Percentiles rank a stretch among this genome's conserved stretches.
phyloP scores from a whole-genome alignment of 441 rosid genomes.

The Pelargonium fulgidum region DNA sequence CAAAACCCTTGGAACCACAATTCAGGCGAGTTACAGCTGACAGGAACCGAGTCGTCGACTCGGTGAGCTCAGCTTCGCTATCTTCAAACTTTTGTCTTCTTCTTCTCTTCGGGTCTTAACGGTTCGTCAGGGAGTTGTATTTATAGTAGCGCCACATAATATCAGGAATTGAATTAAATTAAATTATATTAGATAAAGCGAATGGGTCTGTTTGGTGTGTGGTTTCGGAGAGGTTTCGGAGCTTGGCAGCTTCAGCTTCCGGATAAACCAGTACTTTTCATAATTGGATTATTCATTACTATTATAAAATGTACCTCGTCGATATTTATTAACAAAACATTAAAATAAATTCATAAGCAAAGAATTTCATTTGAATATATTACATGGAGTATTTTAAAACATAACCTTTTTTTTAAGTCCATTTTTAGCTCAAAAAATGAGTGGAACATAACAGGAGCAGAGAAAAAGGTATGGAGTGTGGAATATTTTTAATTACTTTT shows the following conservation, averaged over 20 bases:
- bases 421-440: no score
- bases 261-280: not conserved
- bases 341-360: no score
- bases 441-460: no score
- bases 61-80: not conserved
- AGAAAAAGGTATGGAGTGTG: no score
- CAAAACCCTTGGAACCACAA: not conserved
- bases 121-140: not conserved
- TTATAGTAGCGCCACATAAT: slow-evolving; percentile 3
- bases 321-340: no score
- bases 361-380: no score
- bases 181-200: not conserved
- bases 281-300: not conserved
- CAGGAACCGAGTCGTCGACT: not conserved
- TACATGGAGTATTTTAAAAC: no score
- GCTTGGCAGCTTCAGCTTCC: not conserved
- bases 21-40: not conserved
- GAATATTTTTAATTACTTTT: no score
- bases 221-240: not conserved
- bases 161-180: not conserved
- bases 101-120: not conserved
- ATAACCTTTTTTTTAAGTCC: no score
- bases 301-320: not conserved
- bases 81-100: not conserved
- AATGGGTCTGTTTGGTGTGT: not conserved